A percentile compares a stretch with the other conserved stretches of the same genome.
phyloP scores from a whole-genome alignment of 441 rosid species.

The Gossypium laxum region DNA sequence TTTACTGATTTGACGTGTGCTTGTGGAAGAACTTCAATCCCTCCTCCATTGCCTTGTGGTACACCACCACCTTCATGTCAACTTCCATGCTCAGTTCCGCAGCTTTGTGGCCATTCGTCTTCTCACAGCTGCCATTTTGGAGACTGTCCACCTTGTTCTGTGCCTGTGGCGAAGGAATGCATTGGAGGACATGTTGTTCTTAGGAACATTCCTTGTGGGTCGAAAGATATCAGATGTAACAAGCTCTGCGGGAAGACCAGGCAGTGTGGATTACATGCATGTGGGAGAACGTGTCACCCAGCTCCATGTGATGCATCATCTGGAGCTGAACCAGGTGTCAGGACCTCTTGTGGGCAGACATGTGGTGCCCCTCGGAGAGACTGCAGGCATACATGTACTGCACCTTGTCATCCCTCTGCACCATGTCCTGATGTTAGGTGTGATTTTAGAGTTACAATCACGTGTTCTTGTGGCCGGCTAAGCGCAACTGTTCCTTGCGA shows the following conservation, averaged over 20 bases:
- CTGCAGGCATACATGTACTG: slow-evolving; percentile 80
- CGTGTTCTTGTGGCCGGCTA: slow-evolving; percentile 79
- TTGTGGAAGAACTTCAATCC: slow-evolving; percentile 79
- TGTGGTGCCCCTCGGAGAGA: slow-evolving; percentile 95
- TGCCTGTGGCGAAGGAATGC: slow-evolving; percentile 85
- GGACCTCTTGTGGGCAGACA: slow-evolving; percentile 79
- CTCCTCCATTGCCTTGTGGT: slow-evolving; percentile 97
- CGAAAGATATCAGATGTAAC: slow-evolving; percentile 87
- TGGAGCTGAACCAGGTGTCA: slow-evolving; percentile 35
- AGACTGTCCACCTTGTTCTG: slow-evolving; percentile 92
- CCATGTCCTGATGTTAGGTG: slow-evolving; percentile 87
- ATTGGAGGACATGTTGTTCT: slow-evolving; percentile 93
- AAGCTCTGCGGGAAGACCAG: slow-evolving; percentile 92
- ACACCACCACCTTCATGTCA: slow-evolving; percentile 86
- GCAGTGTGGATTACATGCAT: slow-evolving; percentile 91
- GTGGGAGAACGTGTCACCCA: slow-evolving; percentile 78
- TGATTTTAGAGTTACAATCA: slow-evolving; percentile 61
- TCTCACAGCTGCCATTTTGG: slow-evolving; percentile 96
- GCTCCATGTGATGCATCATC: slow-evolving; percentile 56
- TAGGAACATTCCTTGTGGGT: slow-evolving; percentile 92
- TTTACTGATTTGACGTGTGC: slow-evolving; percentile 89
- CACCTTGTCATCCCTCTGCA: slow-evolving; percentile 69
- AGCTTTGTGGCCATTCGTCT: slow-evolving; percentile 80
- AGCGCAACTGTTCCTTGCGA: slow-evolving; percentile 73
- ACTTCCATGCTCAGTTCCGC: slow-evolving; percentile 68